phyloP scores from a whole-genome alignment of 768 basidiomycete species.

The Gymnopilus dilepis region DNA sequence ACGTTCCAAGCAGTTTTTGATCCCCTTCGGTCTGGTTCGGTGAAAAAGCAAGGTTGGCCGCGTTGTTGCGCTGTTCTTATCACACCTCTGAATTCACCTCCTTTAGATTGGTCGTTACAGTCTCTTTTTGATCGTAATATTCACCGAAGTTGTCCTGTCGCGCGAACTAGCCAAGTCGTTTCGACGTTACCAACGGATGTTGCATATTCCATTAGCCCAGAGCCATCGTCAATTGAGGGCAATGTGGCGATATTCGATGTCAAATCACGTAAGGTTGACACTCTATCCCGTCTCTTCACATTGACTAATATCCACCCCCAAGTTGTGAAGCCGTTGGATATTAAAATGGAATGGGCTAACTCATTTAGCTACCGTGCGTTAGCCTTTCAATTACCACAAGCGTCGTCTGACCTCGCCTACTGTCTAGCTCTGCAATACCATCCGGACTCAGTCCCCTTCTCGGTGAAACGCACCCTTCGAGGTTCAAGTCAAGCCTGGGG shows the following conservation, averaged over 20 bases:
- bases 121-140: conserved; percentile 72
- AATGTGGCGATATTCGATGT: conserved; percentile 55
- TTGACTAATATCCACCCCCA: conserved; percentile 8
- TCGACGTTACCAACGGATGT: conserved; percentile 51
- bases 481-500: conserved; percentile 82
- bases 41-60: conserved; percentile 59
- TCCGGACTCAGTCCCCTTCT: conserved; percentile 54
- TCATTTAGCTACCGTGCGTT: conserved; percentile 69
- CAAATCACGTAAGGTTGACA: conserved; percentile 42
- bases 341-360: conserved; percentile 60
- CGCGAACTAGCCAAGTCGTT: conserved; percentile 58
- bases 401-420: neutral
- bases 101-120: conserved; percentile 74
- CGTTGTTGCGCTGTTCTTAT: neutral
- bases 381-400: neutral
- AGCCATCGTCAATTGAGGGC: conserved; percentile 44
- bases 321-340: conserved; percentile 56
- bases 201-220: conserved; percentile 55
- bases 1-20: conserved; percentile 81
- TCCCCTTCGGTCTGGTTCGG: conserved; percentile 63
- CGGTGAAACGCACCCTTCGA: conserved; percentile 70
- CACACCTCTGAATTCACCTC: conserved; percentile 9
- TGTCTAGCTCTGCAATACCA: conserved; percentile 42
- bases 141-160: conserved; percentile 71
- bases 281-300: conserved; percentile 9